phyloP scores from a whole-genome alignment of 1,139 yeast genomes.

The Hyphopichia fennica region DNA sequence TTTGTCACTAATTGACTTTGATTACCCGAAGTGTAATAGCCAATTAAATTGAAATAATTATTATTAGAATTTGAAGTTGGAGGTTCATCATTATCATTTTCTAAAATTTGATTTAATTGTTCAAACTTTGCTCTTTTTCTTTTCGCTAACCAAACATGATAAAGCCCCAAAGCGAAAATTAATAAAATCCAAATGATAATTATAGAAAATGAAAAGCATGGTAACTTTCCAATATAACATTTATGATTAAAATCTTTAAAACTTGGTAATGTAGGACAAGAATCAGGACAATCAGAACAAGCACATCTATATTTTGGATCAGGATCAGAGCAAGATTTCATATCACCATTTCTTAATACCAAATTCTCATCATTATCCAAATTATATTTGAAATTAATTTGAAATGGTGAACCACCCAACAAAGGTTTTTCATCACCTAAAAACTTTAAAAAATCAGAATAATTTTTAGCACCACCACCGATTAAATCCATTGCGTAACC shows the following conservation, averaged over 20 bases:
- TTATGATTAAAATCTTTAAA: constrained; percentile 30
- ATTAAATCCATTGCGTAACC: constrained; percentile 96
- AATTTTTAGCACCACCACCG: constrained; percentile 91
- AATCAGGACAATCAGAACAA: constrained; percentile 81
- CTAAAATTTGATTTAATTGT: constrained; percentile 8
- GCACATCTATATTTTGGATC: constrained; percentile 68
- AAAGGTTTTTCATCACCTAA: constrained; percentile 92
- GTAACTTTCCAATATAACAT: constrained; percentile 63
- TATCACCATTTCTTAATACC: constrained; percentile 26
- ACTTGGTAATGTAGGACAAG: constrained; percentile 69
- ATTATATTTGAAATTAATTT: constrained; percentile 71
- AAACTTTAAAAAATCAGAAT: constrained; percentile 73
- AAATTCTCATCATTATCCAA: constrained; percentile 19
- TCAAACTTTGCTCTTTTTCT: constrained; percentile 8
- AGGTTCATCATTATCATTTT: constrained; percentile 11
- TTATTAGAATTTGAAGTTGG: not conserved
- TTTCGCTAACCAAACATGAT: constrained; percentile 33
- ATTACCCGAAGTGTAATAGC: not conserved
- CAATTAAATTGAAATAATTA: not conserved
- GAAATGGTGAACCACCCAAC: constrained; percentile 94
- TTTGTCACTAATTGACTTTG: not conserved
- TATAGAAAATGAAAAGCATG: constrained; percentile 72
- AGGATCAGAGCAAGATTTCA: constrained; percentile 58
- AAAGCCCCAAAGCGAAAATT: constrained; percentile 35
- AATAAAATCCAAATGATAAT: constrained; percentile 48